Evolutionary conservation across 2,329 filamentous ascomycete species (phyloP), one percentile per base, ranked within the genome.

Genomic region (Neodidymelliopsis sp.): DNA sequence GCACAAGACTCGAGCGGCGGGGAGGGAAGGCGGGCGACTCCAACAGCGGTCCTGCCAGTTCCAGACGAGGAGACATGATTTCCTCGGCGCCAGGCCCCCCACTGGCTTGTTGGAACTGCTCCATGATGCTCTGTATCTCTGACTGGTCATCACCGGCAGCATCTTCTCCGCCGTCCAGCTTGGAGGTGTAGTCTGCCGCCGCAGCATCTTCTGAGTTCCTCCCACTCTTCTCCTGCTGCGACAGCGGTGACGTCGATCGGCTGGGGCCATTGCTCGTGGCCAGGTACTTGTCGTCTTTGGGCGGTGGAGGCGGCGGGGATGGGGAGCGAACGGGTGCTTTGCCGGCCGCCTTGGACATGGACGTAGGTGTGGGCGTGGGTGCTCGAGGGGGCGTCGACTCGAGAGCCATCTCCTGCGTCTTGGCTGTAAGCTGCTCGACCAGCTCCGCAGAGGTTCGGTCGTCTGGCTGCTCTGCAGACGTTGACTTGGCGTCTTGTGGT

Each of bases 111-210:
- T 88, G 87, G 63, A 97, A 97, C 74, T 97, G 94, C 55, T 91
- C 90, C 90, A 99, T 97, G 70, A 99, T 97, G 69, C 84, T 96
- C 74, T 97, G 90, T 52, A 99, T 97, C 75, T 99, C 94, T 5
- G 88, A 87, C 50, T 85, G 84, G 1, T 89, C 90, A 40, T 84
- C 85, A 39, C 83, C 83, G 36, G 67, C 69, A 4, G 59, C 57
- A 31, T 75, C 74, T 1, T 66, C 65, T 1, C 53, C 55, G 5
- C 67, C 70, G 30, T 73, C 63, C 10, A 71, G 65, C 15, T 69
- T 71, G 39, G 91, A 86, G 16, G 84, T 82, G 52, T 71, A 67
- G 34, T 60, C 63, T 25, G 62, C 62, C n/a, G 59, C 67, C 11
- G 66, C 71, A 11, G 61, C 63, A 38, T 69, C 63, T 40, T 72